Base-by-base conservation (phyloP, 2,329 filamentous ascomycete genomes). In the Stagonosporopsis rhizophila region DNA sequence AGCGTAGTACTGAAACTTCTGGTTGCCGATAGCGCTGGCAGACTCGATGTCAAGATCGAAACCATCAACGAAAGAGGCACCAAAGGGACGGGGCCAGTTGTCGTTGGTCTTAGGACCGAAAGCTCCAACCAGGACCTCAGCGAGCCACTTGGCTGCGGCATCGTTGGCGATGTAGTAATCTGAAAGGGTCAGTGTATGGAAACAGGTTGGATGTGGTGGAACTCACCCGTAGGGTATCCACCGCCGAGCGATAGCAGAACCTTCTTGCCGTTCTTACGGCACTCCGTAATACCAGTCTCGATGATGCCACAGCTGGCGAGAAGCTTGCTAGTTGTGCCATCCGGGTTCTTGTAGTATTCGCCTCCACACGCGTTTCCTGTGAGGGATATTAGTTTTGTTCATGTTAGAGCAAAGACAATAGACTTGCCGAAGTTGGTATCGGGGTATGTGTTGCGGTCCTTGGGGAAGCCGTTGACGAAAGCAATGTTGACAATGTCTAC, bases 401-500 rank as follows among this genome's bases (percentile, higher is more conserved):
- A 15, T 11, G 15, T n/a, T 14, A 11, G 20, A 2, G 44, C 23
- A 49, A 44, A 47, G 14, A 19, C 4, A 12, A 17, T 32, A 27
- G 28, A 59, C 55, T 34, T 84, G 59, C 81, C 84, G 65, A 85
- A 86, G 73, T 86, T 85, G 12, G 78, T 80, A 11, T 77, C 79
- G 5, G 84, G 83, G 59, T 77, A 83, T 32, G 78, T 79, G 35
- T 75, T 77, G 17, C 68, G 66, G 41, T 79, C 75, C 48, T 80
- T 75, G 0, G 84, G 83, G 63, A 85, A 86, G 35, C 74, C 61
- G 60, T 83, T 83, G 52, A 87, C 75, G 62, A 86, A 87, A 4
- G 75, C 82, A 56, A 86, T 70, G 57, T 81, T 82, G 67, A 87
- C 82, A 44, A 86, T 81, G 59, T 86, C 84, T 54, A 84, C 69